Conservation (phyloP, 169 alveolate species). For the Cyclospora cayetanensis region DNA sequence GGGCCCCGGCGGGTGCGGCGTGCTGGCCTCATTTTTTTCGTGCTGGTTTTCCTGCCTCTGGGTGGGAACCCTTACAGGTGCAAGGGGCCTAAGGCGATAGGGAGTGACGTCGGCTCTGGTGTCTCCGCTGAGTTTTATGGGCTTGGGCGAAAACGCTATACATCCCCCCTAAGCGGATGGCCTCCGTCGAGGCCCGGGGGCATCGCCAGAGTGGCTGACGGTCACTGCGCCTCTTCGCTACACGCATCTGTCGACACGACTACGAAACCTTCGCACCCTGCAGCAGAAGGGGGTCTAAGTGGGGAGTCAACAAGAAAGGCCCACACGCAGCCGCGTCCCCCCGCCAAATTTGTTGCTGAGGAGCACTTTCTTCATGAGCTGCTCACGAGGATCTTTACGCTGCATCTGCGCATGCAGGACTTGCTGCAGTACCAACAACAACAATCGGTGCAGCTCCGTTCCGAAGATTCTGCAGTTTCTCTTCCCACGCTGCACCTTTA, state of each 20-base stretch:
- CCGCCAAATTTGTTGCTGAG: not conserved
- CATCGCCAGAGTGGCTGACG: not conserved
- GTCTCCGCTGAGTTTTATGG: not conserved
- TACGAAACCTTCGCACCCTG: too few relatives aligned
- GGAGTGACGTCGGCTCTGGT: not conserved
- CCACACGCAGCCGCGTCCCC: not conserved
- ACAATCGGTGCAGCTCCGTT: not conserved
- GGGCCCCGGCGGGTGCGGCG: too few relatives aligned
- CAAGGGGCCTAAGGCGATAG: not conserved
- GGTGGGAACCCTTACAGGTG: not conserved
- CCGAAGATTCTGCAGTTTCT: not conserved
- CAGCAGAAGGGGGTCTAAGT: too few relatives aligned
- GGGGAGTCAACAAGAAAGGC: too few relatives aligned
- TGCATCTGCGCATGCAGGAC: constrained; percentile 45
- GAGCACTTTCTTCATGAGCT: constrained; percentile 24
- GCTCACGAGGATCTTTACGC: constrained; percentile 17
- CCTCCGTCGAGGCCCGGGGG: not conserved
- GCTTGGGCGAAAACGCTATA: not conserved
- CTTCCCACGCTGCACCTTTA: constrained; percentile 14
- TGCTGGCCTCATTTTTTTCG: too few relatives aligned
- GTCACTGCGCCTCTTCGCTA: not conserved
- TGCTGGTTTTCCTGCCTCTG: not conserved
- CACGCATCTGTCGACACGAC: not conserved
- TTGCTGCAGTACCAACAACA: constrained; percentile 35
- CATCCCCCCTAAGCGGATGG: not conserved